phyloP scores from a whole-genome alignment of 2,329 filamentous ascomycete genomes.

The Triangularia verruculosa region DNA sequence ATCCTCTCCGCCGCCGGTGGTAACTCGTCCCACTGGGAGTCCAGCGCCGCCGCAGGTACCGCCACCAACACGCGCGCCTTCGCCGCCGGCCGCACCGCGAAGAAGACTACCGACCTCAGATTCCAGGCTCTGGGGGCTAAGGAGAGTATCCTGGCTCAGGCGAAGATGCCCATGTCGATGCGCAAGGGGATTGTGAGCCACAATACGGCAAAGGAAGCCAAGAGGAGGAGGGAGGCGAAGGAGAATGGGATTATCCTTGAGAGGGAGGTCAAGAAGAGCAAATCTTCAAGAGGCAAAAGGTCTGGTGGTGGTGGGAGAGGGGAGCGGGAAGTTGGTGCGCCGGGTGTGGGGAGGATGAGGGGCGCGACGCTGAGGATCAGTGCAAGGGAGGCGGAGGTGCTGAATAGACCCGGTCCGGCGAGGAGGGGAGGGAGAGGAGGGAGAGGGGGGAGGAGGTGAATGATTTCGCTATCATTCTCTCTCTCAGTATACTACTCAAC shows the following conservation, averaged over 20 bases:
- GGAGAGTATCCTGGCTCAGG: slow-evolving; percentile 67
- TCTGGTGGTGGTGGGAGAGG: slow-evolving; percentile 38
- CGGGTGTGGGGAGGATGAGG: slow-evolving; percentile 75
- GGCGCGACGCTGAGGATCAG: slow-evolving; percentile 78
- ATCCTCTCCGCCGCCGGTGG: slow-evolving; percentile 63
- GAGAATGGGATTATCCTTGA: slow-evolving; percentile 93
- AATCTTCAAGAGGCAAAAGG: slow-evolving; percentile 26
- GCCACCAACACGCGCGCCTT: slow-evolving; percentile 40
- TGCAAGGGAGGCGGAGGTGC: slow-evolving; percentile 66
- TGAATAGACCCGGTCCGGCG: slow-evolving; percentile 50
- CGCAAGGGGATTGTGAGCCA: slow-evolving; percentile 80
- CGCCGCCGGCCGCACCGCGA: slow-evolving; percentile 66
- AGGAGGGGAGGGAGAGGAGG: slow-evolving; percentile 29
- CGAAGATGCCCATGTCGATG: slow-evolving; percentile 85
- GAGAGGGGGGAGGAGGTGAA: slow-evolving; percentile 36
- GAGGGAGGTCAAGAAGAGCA: slow-evolving; percentile 34
- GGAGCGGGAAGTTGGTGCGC: slow-evolving; percentile 66
- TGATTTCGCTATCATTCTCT: slow-evolving; percentile 5
- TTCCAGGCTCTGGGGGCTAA: slow-evolving; percentile 80
- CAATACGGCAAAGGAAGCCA: slow-evolving; percentile 61
- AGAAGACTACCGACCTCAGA: slow-evolving; percentile 80
- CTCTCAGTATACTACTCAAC: background rate
- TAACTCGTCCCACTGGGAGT: slow-evolving; percentile 42
- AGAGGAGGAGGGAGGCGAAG: slow-evolving; percentile 71
- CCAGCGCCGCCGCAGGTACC: slow-evolving; percentile 37